Base-by-base conservation (phyloP, 2,329 filamentous ascomycete species). In the Didymella segeticola region DNA sequence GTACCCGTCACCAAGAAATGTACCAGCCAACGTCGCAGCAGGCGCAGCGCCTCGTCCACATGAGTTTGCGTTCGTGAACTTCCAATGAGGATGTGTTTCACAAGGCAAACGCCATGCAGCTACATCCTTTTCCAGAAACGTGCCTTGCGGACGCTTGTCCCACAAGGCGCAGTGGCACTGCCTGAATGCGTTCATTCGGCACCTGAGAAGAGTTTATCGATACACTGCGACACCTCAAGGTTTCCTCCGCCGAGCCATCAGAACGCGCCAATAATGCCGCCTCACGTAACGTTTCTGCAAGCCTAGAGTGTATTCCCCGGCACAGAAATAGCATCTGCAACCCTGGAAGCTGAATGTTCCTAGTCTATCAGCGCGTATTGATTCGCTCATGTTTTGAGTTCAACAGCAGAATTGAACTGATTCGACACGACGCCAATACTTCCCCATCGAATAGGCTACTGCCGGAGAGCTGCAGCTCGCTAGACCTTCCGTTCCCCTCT, bases 211-310 rank as follows among this genome's bases (percentile, higher is more conserved):
- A 34, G 33, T 48, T 20, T 58, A 64, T 66, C 56, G 57, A 62
- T 62, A 59, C 58, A 53, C 58, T 59, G 47, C 49, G 49, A 58
- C 59, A 58, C 46, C 37, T 61, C 56, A 56, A 55, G 46, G 49
- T 57, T 63, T 56, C 55, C 39, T 48, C 53, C 53, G 52, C 34
- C 29, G 53, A 53, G 51, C 52, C 54, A 43, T 43, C 38, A 47
- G 11, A 26, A 38, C 17, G 43, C 50, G 22, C 51, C 51, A 43
- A 45, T 17, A 20, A 38, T n/a, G n/a, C 27, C 39, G 41, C 45
- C 41, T 49, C 45, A 49, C 46, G 23, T 31, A 45, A 49, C 45
- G 45, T 49, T 29, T 27, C 51, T 46, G 51, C 45, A 48, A 54
- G 51, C 39, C 41, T 30, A 30, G 38, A 54, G 22, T 41, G 30